Evolutionary conservation across 495 filamentous ascomycete genomes (phyloP).

Genomic region (Aspergillus diversus): DNA sequence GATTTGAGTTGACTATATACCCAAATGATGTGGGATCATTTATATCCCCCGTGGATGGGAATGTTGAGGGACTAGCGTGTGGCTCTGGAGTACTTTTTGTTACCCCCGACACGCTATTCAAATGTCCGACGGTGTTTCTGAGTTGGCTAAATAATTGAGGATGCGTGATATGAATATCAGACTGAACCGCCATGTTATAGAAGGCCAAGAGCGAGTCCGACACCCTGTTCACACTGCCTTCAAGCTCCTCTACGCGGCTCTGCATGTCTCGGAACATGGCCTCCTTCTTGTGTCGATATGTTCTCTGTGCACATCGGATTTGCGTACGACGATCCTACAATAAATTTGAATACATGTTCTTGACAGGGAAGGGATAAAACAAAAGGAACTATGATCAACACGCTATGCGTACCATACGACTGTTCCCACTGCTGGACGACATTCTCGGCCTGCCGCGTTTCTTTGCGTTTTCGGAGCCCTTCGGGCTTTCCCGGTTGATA

Average conservation of each 20-base stretch:
- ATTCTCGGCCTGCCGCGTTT: conserved; percentile 18
- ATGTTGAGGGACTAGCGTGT: neutral
- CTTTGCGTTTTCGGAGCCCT: neutral
- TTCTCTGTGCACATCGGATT: conserved; percentile 82
- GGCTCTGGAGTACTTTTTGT: neutral
- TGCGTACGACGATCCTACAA: conserved; percentile 69
- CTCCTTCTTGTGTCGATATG: conserved; percentile 85
- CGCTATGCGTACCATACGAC: conserved; percentile 2
- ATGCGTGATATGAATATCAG: conserved; percentile 40
- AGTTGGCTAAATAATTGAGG: conserved; percentile 41
- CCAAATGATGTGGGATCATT: neutral
- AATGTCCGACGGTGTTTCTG: neutral
- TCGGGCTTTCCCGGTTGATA: neutral
- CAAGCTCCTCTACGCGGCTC: conserved; percentile 67
- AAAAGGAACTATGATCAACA: neutral
- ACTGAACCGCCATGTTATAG: conserved; percentile 58
- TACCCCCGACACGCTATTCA: neutral
- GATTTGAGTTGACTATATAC: neutral
- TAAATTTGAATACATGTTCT: neutral
- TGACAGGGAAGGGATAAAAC: neutral
- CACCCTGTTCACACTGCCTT: conserved; percentile 70
- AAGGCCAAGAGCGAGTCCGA: conserved; percentile 69
- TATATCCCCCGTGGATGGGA: neutral
- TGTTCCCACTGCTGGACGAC: neutral
- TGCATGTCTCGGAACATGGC: conserved; percentile 74